Conservation (phyloP, 2,329 filamentous ascomycete genomes). For the Arthrobotrys megalospora region DNA sequence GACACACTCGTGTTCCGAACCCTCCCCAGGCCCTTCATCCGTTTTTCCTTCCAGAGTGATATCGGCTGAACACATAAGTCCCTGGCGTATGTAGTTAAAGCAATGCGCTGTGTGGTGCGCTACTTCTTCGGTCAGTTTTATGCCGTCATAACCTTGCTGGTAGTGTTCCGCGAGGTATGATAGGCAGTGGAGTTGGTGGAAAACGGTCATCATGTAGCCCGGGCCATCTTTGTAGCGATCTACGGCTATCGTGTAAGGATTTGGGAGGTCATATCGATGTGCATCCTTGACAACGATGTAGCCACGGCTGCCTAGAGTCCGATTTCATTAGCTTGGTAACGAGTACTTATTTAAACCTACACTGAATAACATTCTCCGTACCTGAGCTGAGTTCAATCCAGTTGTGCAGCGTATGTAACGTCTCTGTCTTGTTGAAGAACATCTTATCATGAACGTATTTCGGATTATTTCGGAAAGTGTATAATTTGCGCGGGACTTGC, state of each 20-base stretch:
- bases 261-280: slow-evolving; percentile 65
- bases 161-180: slow-evolving; percentile 67
- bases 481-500: slow-evolving; percentile 66
- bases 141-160: slow-evolving; percentile 66
- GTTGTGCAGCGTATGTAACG: slow-evolving; percentile 66
- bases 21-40: slow-evolving; percentile 67
- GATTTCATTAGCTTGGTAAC: background rate
- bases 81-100: slow-evolving; percentile 68
- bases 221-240: slow-evolving; percentile 66
- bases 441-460: slow-evolving; percentile 66
- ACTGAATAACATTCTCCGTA: slow-evolving; percentile 45
- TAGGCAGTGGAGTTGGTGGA: slow-evolving; percentile 68
- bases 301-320: slow-evolving; percentile 65
- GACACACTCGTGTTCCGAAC: slow-evolving; percentile 66
- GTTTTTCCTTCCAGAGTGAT: slow-evolving; percentile 67
- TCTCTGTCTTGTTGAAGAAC: slow-evolving; percentile 66
- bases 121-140: slow-evolving; percentile 66
- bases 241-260: slow-evolving; percentile 65
- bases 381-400: slow-evolving; percentile 67
- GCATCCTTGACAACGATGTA: slow-evolving; percentile 66
- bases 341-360: background rate
- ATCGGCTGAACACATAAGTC: slow-evolving; percentile 67
- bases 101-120: slow-evolving; percentile 67
- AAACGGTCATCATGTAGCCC: slow-evolving; percentile 68
- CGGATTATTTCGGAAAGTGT: slow-evolving; percentile 66